Evolutionary conservation across 768 basidiomycete species (phyloP), one percentile per base, ranked within the genome.

Genomic region (Boletales sp.): DNA sequence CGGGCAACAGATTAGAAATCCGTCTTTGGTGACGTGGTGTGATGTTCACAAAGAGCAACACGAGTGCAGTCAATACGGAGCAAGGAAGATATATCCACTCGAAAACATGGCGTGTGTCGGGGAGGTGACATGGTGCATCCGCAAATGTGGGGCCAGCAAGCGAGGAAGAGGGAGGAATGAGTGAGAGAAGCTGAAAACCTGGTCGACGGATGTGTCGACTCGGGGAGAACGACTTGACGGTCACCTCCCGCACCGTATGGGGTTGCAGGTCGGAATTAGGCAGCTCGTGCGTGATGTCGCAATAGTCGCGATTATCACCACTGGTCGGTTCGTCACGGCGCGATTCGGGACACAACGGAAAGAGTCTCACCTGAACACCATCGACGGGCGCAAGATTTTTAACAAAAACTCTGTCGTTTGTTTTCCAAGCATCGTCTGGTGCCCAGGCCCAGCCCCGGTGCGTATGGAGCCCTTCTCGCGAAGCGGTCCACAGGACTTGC

Each of bases 271-370:
- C 60, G 17, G 57, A 53, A n/a, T 53, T 57, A 4, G 66, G 61
- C 9, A 71, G 55, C 32, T 70, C 69, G 64, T 90, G 88, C 19
- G 68, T 70, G 59, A 86, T 77, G 57, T 91, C 89, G 60, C 94
- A 97, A 59, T 90, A 90, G 68, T 96, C 94, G 44, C 90, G 87
- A 66, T 95, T 90, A 68, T 97, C 92, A 7, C 85, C 94, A 60
- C 89, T 90, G 55, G 11, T 21, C 40, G 21, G 4, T 11, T 53
- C 34, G 50, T 30, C 15, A 14, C 32, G 25, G 25, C 7, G 1
- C 25, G n/a, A 38, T 25, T 43, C 18, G 19, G 36, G n/a, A 1
- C 38, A 30, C 41, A 21, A 44, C 12, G 15, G 34, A 19, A 10
- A 15, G n/a, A 25, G 21, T 57, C 75, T 57, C 43, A 86, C 87